A percentile compares a stretch with the other conserved stretches of the same genome.
phyloP scores from a whole-genome alignment of 2,329 filamentous ascomycete species.

The Stemphylium vesicarium region DNA sequence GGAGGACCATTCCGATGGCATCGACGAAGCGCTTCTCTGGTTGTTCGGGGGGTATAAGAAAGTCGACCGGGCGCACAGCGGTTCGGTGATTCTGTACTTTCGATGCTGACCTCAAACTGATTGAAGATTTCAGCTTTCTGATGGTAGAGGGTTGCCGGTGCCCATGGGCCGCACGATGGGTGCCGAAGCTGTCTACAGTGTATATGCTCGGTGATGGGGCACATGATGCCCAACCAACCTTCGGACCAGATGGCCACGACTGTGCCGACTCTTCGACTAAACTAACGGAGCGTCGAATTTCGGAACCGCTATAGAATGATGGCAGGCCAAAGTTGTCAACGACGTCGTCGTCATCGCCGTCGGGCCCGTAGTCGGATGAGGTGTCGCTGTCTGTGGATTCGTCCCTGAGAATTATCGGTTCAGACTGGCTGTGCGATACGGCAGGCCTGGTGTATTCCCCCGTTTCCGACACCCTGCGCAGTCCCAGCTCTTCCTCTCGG shows the following conservation, averaged over 20 bases:
- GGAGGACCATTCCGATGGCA: constrained; percentile 31
- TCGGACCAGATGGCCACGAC: constrained; percentile 1
- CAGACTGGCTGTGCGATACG: not conserved
- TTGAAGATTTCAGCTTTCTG: constrained; percentile 22
- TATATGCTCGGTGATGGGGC: constrained; percentile 16
- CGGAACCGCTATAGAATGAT: no score
- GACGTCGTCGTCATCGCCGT: not conserved
- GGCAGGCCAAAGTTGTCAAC: not conserved
- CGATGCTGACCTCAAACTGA: constrained; percentile 7
- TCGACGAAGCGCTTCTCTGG: constrained; percentile 38
- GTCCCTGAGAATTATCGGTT: not conserved
- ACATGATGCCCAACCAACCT: constrained; percentile 9
- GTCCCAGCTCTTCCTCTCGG: not conserved
- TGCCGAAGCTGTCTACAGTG: constrained; percentile 12
- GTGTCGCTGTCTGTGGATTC: not conserved
- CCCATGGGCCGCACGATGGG: not conserved
- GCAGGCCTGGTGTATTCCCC: not conserved
- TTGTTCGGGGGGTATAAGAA: constrained; percentile 22
- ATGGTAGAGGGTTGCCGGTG: constrained; percentile 21
- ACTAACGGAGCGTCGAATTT: not conserved
- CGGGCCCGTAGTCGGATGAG: not conserved
- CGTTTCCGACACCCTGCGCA: not conserved
- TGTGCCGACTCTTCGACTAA: not conserved
- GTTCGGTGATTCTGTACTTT: not conserved
- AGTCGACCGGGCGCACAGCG: constrained; percentile 18